These are phyloP conservation scores for Pseudopediastrum boryanum DNA, from an alignment of 139 green algal species.

Conservation along the genomic window DNA sequence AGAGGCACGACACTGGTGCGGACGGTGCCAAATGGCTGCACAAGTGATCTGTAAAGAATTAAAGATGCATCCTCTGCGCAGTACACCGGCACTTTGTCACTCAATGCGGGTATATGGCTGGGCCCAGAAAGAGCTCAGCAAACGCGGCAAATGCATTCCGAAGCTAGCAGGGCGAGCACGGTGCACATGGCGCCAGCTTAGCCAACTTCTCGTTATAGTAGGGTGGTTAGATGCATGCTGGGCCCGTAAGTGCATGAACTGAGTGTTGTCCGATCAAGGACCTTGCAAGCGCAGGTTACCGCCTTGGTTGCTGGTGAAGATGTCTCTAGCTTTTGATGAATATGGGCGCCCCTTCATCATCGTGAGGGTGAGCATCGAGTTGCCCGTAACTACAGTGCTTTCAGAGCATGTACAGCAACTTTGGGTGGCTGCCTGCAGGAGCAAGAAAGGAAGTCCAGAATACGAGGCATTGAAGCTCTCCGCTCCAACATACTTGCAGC, in stretches of 20 bases:
- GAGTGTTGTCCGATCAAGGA: no score
- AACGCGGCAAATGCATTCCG: no score
- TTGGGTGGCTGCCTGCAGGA: conserved; percentile 64
- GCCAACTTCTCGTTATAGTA: no score
- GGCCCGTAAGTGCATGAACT: no score
- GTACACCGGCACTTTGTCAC: background rate
- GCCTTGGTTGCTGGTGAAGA: conserved; percentile 39
- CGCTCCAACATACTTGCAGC: conserved; percentile 97
- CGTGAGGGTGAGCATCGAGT: conserved; percentile 72
- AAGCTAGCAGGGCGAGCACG: no score
- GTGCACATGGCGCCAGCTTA: no score
- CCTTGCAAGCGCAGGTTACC: no score
- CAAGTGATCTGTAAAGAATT: background rate
- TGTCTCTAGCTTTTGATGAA: conserved; percentile 97
- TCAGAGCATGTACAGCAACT: background rate
- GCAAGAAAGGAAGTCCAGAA: conserved; percentile 86
- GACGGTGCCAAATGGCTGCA: no score
- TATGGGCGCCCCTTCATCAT: conserved; percentile 98
- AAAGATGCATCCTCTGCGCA: background rate
- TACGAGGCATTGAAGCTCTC: conserved; percentile 93
- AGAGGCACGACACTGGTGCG: no score
- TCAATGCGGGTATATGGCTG: no score
- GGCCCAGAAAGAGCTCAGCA: no score
- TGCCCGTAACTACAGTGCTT: background rate
- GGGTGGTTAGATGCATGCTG: no score